A percentile compares a stretch with the other conserved stretches of the same genome.
Evolutionary conservation across 1,284 basidiomycete species (phyloP).

Genomic region (Mrakiaceae sp.): DNA sequence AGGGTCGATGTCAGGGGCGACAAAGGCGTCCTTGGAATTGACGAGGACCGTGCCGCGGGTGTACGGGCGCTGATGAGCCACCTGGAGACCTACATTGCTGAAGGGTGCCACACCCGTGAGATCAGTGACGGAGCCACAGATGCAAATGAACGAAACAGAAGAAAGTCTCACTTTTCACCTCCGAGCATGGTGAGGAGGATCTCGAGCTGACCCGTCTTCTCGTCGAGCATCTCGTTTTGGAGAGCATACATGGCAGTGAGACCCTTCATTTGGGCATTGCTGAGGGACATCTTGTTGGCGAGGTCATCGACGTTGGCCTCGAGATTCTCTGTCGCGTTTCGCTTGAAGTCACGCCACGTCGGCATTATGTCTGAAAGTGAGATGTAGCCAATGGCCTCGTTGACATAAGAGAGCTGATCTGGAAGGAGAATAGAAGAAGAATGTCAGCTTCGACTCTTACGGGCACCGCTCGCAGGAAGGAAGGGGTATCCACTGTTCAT

Average conservation of each 20-base stretch:
- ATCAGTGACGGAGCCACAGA: too few species aligned
- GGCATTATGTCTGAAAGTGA: constrained; percentile 18
- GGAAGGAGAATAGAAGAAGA: neutral
- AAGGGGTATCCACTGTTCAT: neutral
- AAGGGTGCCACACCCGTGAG: too few species aligned
- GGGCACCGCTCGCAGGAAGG: too few species aligned
- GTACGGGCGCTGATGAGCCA: constrained; percentile 34
- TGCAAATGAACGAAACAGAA: too few species aligned
- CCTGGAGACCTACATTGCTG: constrained; percentile 20
- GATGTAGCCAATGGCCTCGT: constrained; percentile 32
- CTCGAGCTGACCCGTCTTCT: constrained; percentile 31
- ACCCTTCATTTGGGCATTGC: constrained; percentile 20
- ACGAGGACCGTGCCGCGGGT: constrained; percentile 40
- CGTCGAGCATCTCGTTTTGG: constrained; percentile 20
- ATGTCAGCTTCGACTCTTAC: too few species aligned
- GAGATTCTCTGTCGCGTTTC: constrained; percentile 59
- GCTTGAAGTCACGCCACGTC: constrained; percentile 44
- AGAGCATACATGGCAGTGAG: constrained; percentile 27
- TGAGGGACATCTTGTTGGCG: constrained; percentile 24
- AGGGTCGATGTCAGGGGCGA: constrained; percentile 49
- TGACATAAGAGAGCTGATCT: constrained; percentile 28
- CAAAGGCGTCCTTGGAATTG: constrained; percentile 45
- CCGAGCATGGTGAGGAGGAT: constrained; percentile 32
- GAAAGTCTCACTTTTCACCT: neutral
- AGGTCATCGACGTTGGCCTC: constrained; percentile 64